These are phyloP conservation scores for Rosa lucieae DNA, from an alignment of 306 rosid genomes.

Conservation along the genomic window DNA sequence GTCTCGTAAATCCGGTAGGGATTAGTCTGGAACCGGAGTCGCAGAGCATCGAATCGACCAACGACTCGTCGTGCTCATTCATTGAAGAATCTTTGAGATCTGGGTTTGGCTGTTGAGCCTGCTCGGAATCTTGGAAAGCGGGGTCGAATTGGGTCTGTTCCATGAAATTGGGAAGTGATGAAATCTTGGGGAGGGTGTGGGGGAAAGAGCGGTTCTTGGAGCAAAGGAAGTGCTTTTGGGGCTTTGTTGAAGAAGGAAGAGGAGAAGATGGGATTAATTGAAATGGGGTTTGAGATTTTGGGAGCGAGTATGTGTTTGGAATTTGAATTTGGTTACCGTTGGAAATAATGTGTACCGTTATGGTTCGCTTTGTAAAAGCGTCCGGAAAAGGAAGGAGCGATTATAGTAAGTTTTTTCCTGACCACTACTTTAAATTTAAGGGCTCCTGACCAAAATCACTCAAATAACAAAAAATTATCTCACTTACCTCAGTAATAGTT, in stretches of 20 bases:
- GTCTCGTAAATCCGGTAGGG: conserved; percentile 53
- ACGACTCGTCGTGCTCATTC: conserved; percentile 37
- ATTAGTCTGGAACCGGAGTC: conserved; percentile 56
- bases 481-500: no score
- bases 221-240: conserved; percentile 29
- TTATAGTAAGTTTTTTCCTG: not conserved
- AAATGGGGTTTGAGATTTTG: not conserved
- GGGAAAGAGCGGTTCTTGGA: conserved; percentile 6
- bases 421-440: no score
- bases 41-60: conserved; percentile 56
- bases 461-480: no score
- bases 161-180: conserved; percentile 34
- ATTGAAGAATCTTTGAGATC: conserved; percentile 37
- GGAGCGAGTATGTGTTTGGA: not conserved
- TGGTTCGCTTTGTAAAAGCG: not conserved
- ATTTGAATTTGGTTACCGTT: conserved; percentile 24
- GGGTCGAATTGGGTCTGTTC: conserved; percentile 36
- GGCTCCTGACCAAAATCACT: no score
- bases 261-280: not conserved
- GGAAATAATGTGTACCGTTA: conserved; percentile 9
- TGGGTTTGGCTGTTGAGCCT: conserved; percentile 17
- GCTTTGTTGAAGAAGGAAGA: not conserved
- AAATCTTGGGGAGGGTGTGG: not conserved
- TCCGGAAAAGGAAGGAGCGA: not conserved
- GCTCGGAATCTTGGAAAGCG: conserved; percentile 25